Base-by-base conservation (phyloP, 164 flowering plant genomes). In the Vitis rotundifolia region DNA sequence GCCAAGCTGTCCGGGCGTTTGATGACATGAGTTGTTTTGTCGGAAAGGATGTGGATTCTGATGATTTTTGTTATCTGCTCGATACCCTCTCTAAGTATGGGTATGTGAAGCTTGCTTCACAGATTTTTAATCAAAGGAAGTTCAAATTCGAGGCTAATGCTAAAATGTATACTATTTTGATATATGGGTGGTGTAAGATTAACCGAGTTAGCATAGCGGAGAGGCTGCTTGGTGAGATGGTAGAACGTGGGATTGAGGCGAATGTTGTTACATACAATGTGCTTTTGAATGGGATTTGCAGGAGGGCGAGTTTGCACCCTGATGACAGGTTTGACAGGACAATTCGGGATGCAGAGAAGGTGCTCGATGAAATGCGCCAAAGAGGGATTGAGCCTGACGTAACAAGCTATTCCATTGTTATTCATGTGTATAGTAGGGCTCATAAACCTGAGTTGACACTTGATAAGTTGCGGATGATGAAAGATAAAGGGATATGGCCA, bases 331-430 rank as follows among this genome's bases (percentile, higher is more conserved):
- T 93, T 69, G 92, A 87, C 78, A 76, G 82, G 69, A 85, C 83
- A 0, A 75, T 96, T 44, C 81, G 81, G 70, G 80, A 74, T 5
- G 97, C 95, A 3, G 92, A 91, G 81, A 83, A 77, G 62, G 65
- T 96, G 88, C 83, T 96, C 67, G 90, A 84, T 58, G 97, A 91
- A 83, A 96, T 96, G 99, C 81, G 73, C 10, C 59, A 59, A 29
- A 87, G 89, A 81, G 94, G 95, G 62, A 78, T 96, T 19, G 99
- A 93, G 69, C 97, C 99, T 3, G 98, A 96, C 81, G 97, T 89
- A 10, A 89, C 90, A 1, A 93, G 97, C 51, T 96, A 85, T 65
- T 91, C 98, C 0, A 89, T 91, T 53, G 84, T 93, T 57, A 81
- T 96, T 49, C 98, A 96, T 76, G 95, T 96, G 53, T 96, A 89